Conservation (phyloP, 2,329 filamentous ascomycete species). For the Lasiodiplodia sp. region DNA sequence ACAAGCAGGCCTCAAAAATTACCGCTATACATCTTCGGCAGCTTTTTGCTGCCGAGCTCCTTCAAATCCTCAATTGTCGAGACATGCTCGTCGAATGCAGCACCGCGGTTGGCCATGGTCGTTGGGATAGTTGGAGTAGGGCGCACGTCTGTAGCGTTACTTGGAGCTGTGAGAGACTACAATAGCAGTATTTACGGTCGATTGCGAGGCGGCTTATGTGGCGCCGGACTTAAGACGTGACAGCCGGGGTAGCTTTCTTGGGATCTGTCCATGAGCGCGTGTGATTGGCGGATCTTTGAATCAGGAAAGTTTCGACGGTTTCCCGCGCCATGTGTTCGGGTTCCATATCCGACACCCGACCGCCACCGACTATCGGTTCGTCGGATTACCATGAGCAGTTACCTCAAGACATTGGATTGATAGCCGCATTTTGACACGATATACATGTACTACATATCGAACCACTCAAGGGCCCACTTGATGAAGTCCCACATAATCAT, state of each 20-base stretch:
- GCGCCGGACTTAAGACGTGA: not conserved
- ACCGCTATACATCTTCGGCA: slow-evolving; percentile 52
- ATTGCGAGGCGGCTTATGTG: not conserved
- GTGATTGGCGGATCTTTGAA: not conserved
- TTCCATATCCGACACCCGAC: not conserved
- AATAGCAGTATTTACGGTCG: not conserved
- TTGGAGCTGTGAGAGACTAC: not conserved
- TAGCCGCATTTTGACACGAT: not conserved
- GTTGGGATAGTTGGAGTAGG: not conserved
- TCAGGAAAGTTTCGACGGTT: not conserved
- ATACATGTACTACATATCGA: not conserved
- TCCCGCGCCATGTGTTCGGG: not conserved
- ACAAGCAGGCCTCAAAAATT: not conserved
- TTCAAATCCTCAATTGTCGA: slow-evolving; percentile 41
- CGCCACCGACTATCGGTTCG: not conserved
- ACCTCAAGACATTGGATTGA: not conserved
- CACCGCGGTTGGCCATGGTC: slow-evolving; percentile 36
- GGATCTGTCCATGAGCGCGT: no score
- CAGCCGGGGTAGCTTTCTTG: not conserved
- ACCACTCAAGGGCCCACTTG: no score
- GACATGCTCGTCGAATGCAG: slow-evolving; percentile 33
- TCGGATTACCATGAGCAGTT: not conserved
- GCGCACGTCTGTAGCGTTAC: not conserved
- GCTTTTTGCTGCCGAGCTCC: slow-evolving; percentile 46
- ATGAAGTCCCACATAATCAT: not conserved